Conservation (phyloP, 2,329 filamentous ascomycete species). For the Calonectria pauciramosa region DNA sequence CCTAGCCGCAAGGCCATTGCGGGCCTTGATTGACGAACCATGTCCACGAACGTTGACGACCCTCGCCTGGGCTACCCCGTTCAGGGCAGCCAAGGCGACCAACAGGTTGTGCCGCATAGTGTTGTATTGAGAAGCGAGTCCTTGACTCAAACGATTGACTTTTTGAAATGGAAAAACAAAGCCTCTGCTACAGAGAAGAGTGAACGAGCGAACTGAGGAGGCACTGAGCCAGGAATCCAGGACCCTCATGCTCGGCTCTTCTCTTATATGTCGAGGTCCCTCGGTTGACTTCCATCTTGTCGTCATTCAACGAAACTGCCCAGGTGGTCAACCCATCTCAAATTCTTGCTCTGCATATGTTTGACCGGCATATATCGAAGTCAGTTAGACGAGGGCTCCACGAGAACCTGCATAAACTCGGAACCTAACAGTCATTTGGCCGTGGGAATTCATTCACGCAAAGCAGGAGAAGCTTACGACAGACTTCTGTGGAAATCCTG, state of each 20-base stretch:
- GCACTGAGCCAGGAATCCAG: not conserved
- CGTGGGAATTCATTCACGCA: not conserved
- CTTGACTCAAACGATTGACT: conserved; percentile 29
- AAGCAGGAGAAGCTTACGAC: not conserved
- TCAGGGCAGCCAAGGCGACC: conserved; percentile 41
- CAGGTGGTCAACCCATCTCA: not conserved
- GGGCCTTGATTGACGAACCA: conserved; percentile 13
- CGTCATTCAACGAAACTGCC: not conserved
- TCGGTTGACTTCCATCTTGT: not conserved
- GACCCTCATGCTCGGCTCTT: not conserved
- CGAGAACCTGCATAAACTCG: not conserved
- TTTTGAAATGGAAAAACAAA: conserved; percentile 20
- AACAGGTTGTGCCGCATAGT: conserved; percentile 42
- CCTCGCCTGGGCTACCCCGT: conserved; percentile 39
- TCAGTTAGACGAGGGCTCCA: conserved; percentile 12
- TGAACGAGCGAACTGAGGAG: conserved; percentile 23
- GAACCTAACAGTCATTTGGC: not conserved
- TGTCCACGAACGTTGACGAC: conserved; percentile 19
- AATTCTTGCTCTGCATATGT: conserved; percentile 21
- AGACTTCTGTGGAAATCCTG: conserved; percentile 1
- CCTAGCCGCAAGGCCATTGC: not conserved
- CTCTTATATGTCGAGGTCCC: conserved; percentile 21
- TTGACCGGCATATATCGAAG: conserved; percentile 15
- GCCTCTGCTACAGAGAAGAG: conserved; percentile 13
- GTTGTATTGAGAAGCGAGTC: conserved; percentile 5